phyloP scores from a whole-genome alignment of 148 eudicot species.

The Camellia granthamiana region DNA sequence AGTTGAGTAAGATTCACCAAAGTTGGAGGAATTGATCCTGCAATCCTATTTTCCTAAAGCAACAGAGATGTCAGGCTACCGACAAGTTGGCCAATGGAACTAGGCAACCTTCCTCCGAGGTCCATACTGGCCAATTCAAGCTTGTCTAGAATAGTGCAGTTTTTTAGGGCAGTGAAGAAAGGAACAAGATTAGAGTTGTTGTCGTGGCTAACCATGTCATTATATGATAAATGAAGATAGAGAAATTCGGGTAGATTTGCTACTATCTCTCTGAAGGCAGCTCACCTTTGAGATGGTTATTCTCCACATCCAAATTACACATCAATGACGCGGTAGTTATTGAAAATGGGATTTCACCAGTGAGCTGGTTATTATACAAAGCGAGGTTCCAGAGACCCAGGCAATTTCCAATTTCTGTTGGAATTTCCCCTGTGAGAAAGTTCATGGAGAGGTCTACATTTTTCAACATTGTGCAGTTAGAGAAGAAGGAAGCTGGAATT shows the following conservation, averaged over 20 bases:
- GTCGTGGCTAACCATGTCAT: conserved; percentile 28
- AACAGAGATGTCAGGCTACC: neutral
- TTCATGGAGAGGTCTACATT: conserved; percentile 34
- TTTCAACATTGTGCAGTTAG: conserved; percentile 29
- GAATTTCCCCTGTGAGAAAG: conserved; percentile 26
- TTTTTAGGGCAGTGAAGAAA: conserved; percentile 31
- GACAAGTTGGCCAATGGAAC: conserved; percentile 22
- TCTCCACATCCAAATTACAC: conserved; percentile 27
- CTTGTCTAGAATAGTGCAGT: conserved; percentile 18
- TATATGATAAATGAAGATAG: conserved; percentile 30
- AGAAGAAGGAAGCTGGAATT: conserved; percentile 32
- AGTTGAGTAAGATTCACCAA: conserved; percentile 26
- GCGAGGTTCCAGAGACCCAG: conserved; percentile 22
- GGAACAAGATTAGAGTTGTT: conserved; percentile 32
- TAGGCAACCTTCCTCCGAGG: conserved; percentile 31
- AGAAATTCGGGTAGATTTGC: conserved; percentile 4
- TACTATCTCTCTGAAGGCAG: conserved; percentile 29
- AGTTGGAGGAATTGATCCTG: conserved; percentile 32
- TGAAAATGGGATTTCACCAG: conserved; percentile 31
- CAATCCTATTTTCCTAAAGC: conserved; percentile 30
- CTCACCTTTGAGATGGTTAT: conserved; percentile 29
- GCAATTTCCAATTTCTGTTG: conserved; percentile 30
- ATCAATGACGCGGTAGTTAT: conserved; percentile 24
- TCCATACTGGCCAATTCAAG: conserved; percentile 32
- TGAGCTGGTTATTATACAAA: conserved; percentile 22